A percentile compares a stretch with the other conserved stretches of the same genome.
Conservation (phyloP, 2,329 filamentous ascomycete genomes). For the Cadophora gregata region DNA sequence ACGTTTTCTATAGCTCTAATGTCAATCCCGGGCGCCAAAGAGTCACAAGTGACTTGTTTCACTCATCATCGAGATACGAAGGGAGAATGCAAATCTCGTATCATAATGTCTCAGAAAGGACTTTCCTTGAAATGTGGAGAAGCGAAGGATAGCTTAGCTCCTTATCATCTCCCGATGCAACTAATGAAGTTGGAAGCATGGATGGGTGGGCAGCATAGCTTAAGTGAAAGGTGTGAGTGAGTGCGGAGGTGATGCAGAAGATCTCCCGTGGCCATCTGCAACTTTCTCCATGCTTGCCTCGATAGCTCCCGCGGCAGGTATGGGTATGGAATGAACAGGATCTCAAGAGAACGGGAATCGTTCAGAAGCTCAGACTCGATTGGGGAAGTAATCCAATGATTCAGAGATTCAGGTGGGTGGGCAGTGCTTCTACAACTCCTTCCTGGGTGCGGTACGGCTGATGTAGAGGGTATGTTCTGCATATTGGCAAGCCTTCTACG, state of each 20-base stretch:
- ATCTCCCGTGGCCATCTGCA: conserved; percentile 27
- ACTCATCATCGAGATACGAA: neutral
- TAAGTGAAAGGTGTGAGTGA: neutral
- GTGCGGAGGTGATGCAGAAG: conserved; percentile 21
- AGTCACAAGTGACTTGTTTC: conserved; percentile 16
- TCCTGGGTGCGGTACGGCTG: conserved; percentile 10
- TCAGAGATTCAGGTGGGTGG: conserved; percentile 12
- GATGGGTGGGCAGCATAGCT: neutral
- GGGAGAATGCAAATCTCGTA: conserved; percentile 10
- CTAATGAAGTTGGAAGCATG: conserved; percentile 1
- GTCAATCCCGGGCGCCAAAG: neutral
- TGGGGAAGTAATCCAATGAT: conserved; percentile 5
- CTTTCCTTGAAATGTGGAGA: conserved; percentile 9
- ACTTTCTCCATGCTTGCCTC: conserved; percentile 16
- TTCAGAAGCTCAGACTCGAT: conserved; percentile 6
- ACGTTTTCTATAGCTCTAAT: neutral
- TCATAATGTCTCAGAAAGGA: conserved; percentile 14
- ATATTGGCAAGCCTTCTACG: conserved; percentile 25
- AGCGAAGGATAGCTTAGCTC: neutral
- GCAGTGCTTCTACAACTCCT: neutral
- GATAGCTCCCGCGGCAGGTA: conserved; percentile 23
- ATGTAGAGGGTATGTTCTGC: conserved; percentile 28
- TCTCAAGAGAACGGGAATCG: neutral
- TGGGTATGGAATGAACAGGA: conserved; percentile 7
- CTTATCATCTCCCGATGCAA: conserved; percentile 11